Evolutionary conservation across 345 rosid genomes (phyloP).

Genomic region (Corchorus capsularis): DNA sequence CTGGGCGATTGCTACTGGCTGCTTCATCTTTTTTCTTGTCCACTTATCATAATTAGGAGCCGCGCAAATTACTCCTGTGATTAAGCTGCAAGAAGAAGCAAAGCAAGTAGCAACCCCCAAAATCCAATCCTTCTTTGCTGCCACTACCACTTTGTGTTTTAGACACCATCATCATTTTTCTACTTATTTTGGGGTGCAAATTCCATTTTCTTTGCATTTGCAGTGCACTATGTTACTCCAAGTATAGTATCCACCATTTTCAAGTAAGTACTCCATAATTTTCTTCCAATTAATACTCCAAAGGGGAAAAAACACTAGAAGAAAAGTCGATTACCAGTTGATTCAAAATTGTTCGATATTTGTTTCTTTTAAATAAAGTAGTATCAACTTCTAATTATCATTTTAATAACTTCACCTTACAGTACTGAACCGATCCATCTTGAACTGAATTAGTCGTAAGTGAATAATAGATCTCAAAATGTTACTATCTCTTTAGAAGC

Average conservation of each 20-base stretch:
- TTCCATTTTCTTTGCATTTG: not conserved
- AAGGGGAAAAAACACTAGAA: no score
- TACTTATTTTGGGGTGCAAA: not conserved
- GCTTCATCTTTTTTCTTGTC: not conserved
- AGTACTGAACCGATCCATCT: no score
- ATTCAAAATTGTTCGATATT: no score
- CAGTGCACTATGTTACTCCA: not conserved
- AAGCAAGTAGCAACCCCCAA: not conserved
- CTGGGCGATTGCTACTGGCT: slow-evolving; percentile 28
- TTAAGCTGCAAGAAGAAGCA: not conserved
- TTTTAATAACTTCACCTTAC: no score
- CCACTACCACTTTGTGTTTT: not conserved
- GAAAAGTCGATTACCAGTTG: no score
- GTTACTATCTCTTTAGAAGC: no score
- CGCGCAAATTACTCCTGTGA: slow-evolving; percentile 44
- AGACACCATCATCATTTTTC: not conserved
- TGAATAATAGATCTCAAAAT: no score
- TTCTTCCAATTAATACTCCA: no score
- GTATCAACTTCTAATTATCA: no score
- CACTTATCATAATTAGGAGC: slow-evolving; percentile 13
- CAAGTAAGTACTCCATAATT: not conserved
- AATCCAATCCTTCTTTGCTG: not conserved
- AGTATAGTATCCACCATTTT: not conserved
- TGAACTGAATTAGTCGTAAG: no score
- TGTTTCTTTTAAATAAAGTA: no score